Evolutionary conservation across 108 stramenopile species (phyloP), one percentile per base, ranked within the genome.

Genomic region (Nitzschia sp.): DNA sequence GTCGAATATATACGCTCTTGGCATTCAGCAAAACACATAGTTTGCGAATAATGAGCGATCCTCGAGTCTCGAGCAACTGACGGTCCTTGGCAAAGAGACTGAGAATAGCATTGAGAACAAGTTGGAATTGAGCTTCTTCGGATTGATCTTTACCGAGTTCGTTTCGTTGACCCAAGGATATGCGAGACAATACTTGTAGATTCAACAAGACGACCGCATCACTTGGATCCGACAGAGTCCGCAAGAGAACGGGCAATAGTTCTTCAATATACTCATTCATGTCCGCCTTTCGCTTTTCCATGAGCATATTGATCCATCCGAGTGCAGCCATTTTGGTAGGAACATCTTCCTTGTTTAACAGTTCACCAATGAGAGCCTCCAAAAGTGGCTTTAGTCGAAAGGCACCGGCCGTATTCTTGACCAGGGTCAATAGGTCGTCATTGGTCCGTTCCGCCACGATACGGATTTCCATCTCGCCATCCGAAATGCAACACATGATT

Each of bases 241-340:
- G 83, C 46, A 99, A 81, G 15, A 99, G 80, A 17, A 96, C 92
- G 5, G 94, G 95, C 42, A 98, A 64, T 45, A 99, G 71, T 18
- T 91, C 82, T 36, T 90, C 75, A 29, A 98, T 84, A 71, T 82
- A 95, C 26, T 83, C 82, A 36, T 92, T 92, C 97, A 99, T 98
- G 61, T 96, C 96, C 2, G 69, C 67, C 42, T 85, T 85, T 66
- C 85, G 80, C 82, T 98, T 98, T 71, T 98, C 97, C 64, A 98
- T 84, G 63, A 99, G 78, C 99, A 99, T 98, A 57, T 96, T 94
- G 75, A 98, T 95, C 99, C 99, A 99, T 46, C 85, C 74, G 68
- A 98, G 61, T 0, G 85, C 74, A 25, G 95, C 94, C 89, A 98
- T 91, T 64, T 97, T 95, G 25, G 97, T 98, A 2, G 95, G 94